Evolutionary conservation across 805 yeast species (phyloP).

Genomic region (Monosporozyma unispora): DNA sequence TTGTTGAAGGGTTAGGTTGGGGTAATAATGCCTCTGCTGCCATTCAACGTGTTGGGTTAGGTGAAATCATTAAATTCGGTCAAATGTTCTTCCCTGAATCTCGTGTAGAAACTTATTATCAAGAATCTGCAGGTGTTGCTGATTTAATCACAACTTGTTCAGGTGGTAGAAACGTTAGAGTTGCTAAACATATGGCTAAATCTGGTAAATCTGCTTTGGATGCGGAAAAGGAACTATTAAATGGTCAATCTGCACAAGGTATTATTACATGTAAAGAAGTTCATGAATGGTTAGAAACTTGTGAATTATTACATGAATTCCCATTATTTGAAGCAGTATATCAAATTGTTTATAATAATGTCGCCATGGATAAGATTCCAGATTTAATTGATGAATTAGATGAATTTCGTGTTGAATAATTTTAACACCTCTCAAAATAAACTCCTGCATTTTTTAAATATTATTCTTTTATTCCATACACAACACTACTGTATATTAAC

Average conservation of each 20-base stretch:
- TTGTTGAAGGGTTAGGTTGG: slow-evolving; percentile 97
- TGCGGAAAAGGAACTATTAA: slow-evolving; percentile 76
- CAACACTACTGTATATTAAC: not conserved
- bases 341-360: slow-evolving; percentile 68
- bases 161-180: slow-evolving; percentile 94
- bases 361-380: slow-evolving; percentile 69
- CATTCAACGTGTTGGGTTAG: slow-evolving; percentile 88
- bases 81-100: slow-evolving; percentile 70
- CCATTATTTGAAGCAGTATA: slow-evolving; percentile 66
- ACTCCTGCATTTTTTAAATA: not conserved
- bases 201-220: slow-evolving; percentile 68
- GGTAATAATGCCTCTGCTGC: slow-evolving; percentile 99
- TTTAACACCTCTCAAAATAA: not conserved
- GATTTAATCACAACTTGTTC: slow-evolving; percentile 95
- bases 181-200: slow-evolving; percentile 78
- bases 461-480: not conserved
- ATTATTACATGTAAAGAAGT: slow-evolving; percentile 85
- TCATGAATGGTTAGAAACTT: slow-evolving; percentile 58
- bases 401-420: slow-evolving; percentile 7
- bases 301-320: slow-evolving; percentile 50
- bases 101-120: slow-evolving; percentile 71
- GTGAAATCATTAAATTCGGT: slow-evolving; percentile 85
- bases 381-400: slow-evolving; percentile 46
- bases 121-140: slow-evolving; percentile 96
- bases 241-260: slow-evolving; percentile 98